Evolutionary conservation across 192 early-diverging fungal species (phyloP).

Genomic region (Podila verticillata): DNA sequence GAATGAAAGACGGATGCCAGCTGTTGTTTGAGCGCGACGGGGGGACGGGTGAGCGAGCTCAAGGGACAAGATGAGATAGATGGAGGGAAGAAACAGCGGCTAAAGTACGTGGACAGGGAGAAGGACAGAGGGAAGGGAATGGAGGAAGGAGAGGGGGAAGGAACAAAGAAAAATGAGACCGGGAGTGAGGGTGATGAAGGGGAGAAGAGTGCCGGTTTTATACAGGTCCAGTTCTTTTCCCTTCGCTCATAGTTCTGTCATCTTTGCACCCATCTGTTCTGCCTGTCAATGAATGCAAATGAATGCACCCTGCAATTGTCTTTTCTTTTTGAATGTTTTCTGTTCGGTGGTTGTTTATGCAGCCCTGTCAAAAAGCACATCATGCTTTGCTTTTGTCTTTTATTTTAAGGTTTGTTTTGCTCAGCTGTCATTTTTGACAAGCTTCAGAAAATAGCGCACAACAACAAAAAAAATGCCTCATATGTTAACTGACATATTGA

Average conservation of each 20-base stretch:
- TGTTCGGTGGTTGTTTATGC: background rate
- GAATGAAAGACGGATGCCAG: slow-evolving; percentile 10
- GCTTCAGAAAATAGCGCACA: too few relatives aligned
- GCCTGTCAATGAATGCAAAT: too few relatives aligned
- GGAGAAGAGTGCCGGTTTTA: background rate
- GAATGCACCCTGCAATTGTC: background rate
- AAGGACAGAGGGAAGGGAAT: background rate
- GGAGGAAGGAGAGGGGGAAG: background rate
- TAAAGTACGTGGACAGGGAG: background rate
- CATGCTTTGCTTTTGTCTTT: too few relatives aligned
- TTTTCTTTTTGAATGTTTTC: background rate
- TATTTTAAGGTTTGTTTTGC: too few relatives aligned
- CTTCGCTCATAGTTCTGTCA: background rate
- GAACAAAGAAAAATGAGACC: background rate
- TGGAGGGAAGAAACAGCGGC: too few relatives aligned
- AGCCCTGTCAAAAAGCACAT: too few relatives aligned
- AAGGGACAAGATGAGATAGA: too few relatives aligned
- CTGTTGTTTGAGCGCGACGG: background rate
- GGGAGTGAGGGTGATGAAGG: background rate
- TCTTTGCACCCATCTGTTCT: background rate
- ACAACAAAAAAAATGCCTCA: too few relatives aligned
- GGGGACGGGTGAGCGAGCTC: too few relatives aligned
- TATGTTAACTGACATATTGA: too few relatives aligned
- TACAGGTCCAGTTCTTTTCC: background rate
- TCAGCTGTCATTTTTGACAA: too few relatives aligned